phyloP scores from a whole-genome alignment of 2,329 filamentous ascomycete genomes.

The Phialocephala sp. region DNA sequence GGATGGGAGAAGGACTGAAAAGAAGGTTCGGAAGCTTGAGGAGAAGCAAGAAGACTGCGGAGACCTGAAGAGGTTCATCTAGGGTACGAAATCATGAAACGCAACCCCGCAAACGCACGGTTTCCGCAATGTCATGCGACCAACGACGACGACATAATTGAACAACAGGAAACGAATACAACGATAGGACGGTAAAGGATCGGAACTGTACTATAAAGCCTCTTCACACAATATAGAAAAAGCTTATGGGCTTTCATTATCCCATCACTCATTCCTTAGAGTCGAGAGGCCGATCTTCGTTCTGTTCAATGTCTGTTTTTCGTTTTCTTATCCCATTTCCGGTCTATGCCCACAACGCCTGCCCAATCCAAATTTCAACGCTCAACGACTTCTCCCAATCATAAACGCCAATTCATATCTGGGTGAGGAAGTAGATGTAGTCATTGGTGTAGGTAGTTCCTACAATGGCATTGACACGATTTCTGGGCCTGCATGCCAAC shows the following conservation, averaged over 20 bases:
- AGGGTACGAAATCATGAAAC: background rate
- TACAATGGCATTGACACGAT: background rate
- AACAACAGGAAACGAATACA: background rate
- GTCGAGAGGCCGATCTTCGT: background rate
- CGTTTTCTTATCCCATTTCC: background rate
- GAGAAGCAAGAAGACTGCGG: slow-evolving; percentile 43
- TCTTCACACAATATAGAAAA: background rate
- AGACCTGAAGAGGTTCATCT: slow-evolving; percentile 11
- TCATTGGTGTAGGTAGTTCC: background rate
- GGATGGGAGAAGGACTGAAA: slow-evolving; percentile 57
- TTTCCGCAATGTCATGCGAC: background rate
- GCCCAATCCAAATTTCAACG: background rate
- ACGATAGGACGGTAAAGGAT: background rate
- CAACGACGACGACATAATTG: slow-evolving; percentile 1
- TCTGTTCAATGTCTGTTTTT: background rate
- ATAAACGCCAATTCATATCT: slow-evolving; percentile 13
- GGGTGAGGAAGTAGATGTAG: background rate
- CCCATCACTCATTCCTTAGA: background rate
- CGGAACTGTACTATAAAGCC: too few relatives aligned
- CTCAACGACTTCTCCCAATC: slow-evolving; percentile 2
- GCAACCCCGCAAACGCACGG: slow-evolving; percentile 1
- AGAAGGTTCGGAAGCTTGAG: slow-evolving; percentile 59
- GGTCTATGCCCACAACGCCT: background rate
- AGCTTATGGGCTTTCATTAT: background rate
- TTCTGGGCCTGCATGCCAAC: background rate